Conservation (phyloP, 257 asterid species). For the Gentiana straminea region DNA sequence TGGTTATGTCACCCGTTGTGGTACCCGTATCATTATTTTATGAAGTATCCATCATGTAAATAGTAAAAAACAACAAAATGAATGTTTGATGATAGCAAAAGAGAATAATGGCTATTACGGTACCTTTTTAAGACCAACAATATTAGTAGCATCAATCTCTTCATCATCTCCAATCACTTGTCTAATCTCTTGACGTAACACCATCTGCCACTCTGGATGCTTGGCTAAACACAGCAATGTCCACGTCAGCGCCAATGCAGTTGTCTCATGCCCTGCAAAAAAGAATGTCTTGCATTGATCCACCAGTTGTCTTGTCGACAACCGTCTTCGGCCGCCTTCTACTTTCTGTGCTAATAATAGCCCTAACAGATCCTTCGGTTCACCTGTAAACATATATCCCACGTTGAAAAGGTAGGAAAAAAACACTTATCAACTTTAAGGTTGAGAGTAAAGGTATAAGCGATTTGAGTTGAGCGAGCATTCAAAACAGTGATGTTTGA, state of each 20-base stretch:
- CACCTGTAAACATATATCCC: not conserved
- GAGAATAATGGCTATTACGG: not conserved
- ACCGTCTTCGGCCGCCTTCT: slow-evolving; percentile 23
- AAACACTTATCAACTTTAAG: no score
- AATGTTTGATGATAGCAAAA: not conserved
- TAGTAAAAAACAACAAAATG: not conserved
- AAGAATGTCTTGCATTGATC: slow-evolving; percentile 94
- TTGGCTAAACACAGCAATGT: slow-evolving; percentile 53
- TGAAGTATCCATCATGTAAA: no score
- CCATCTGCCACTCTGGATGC: slow-evolving; percentile 63
- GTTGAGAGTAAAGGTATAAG: no score
- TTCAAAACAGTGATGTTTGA: no score
- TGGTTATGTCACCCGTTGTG: no score
- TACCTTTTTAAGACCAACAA: slow-evolving; percentile 73
- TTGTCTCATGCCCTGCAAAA: slow-evolving; percentile 89
- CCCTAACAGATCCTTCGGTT: slow-evolving; percentile 44
- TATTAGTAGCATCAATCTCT: slow-evolving; percentile 38
- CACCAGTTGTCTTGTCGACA: slow-evolving; percentile 54
- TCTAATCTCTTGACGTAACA: slow-evolving; percentile 56
- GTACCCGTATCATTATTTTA: no score
- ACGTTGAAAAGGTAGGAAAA: no score
- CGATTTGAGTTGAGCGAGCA: no score
- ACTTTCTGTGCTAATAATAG: slow-evolving; percentile 37
- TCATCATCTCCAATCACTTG: slow-evolving; percentile 43
- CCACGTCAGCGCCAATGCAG: slow-evolving; percentile 79